A percentile compares a stretch with the other conserved stretches of the same genome.
These are phyloP conservation scores for Rosa chinensis DNA, from an alignment of 306 rosid genomes.

Conservation along the genomic window DNA sequence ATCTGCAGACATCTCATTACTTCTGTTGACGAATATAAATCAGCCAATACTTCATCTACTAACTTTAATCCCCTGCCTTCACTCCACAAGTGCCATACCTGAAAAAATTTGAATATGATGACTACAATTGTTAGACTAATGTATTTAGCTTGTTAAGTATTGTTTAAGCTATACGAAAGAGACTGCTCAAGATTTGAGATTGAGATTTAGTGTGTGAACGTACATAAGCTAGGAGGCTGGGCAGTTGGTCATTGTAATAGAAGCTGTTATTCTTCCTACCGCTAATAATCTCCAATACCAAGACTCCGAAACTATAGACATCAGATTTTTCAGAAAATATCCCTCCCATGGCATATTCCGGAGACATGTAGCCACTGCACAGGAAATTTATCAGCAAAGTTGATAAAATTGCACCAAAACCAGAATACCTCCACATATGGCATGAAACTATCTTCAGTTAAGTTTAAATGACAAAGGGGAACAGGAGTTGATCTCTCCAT, in stretches of 20 bases:
- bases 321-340: slow-evolving; percentile 30
- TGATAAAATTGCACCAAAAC: neutral
- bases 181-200: neutral
- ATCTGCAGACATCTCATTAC: slow-evolving; percentile 19
- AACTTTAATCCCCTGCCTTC: neutral
- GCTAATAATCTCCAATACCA: slow-evolving; percentile 33
- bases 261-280: slow-evolving; percentile 29
- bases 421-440: neutral
- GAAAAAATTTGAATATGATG: neutral
- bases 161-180: neutral
- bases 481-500: neutral
- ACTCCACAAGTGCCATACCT: slow-evolving; percentile 25
- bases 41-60: neutral
- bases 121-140: neutral
- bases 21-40: neutral
- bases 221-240: slow-evolving; percentile 32
- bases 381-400: neutral
- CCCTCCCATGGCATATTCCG: slow-evolving; percentile 31
- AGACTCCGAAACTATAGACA: slow-evolving; percentile 34
- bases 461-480: neutral
- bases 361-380: slow-evolving; percentile 38
- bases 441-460: neutral
- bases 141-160: neutral
- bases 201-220: neutral
- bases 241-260: slow-evolving; percentile 6